These are phyloP conservation scores for Cymbidium sinense DNA, from an alignment of 106 monocot species.

Conservation along the genomic window DNA sequence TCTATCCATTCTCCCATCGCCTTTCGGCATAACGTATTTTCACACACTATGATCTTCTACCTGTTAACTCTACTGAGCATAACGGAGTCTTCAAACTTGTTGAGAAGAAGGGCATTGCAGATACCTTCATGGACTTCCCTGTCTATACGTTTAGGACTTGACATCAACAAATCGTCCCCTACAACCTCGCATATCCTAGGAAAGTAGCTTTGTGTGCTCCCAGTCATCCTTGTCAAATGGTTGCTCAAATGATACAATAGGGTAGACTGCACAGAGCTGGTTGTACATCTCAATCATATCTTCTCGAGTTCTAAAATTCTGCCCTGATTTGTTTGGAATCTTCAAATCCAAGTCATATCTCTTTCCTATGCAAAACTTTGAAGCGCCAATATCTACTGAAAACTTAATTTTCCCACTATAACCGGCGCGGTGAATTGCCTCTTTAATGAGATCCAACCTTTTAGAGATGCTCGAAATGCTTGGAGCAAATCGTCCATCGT, in stretches of 20 bases:
- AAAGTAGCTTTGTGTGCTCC: constrained; percentile 75
- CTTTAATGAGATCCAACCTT: constrained; percentile 81
- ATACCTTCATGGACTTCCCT: constrained; percentile 66
- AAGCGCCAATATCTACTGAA: constrained; percentile 75
- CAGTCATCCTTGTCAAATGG: constrained; percentile 97
- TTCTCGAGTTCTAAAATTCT: constrained; percentile 83
- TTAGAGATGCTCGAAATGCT: constrained; percentile 76
- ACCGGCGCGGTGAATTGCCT: constrained; percentile 87
- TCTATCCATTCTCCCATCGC: no score
- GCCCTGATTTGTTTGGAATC: constrained; percentile 62
- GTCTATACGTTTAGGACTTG: constrained; percentile 76
- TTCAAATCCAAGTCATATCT: constrained; percentile 91
- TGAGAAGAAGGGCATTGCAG: constrained; percentile 94
- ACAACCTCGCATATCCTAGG: constrained; percentile 90
- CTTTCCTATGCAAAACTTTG: constrained; percentile 83
- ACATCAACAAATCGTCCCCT: constrained; percentile 87
- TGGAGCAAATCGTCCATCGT: constrained; percentile 86
- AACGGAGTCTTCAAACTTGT: no score
- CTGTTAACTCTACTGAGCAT: no score
- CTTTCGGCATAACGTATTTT: no score
- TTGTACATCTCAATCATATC: constrained; percentile 87
- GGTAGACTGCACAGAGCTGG: constrained; percentile 78
- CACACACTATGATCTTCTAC: no score
- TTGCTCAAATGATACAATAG: constrained; percentile 79
- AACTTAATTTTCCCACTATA: constrained; percentile 86